Base-by-base conservation (phyloP, 2,329 filamentous ascomycete genomes). In the Pseudocercospora cruenta region DNA sequence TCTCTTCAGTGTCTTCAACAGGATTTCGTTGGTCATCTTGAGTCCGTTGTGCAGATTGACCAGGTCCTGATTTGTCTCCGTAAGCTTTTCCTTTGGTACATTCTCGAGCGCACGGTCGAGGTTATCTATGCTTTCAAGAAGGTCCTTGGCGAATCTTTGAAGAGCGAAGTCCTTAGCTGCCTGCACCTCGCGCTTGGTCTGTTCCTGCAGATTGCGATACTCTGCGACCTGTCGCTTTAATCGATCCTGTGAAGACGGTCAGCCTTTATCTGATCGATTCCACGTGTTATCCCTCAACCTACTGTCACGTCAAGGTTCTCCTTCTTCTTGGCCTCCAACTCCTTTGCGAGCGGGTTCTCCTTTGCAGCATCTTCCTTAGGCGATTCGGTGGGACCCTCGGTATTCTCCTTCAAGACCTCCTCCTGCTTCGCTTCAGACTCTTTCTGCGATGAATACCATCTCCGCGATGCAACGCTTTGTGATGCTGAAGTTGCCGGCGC, bases 151-250 rank as follows among this genome's bases (percentile, higher is more conserved):
- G 82, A 99, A 98, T 73, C 90, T 84, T 79, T 97, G 93, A 76
- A 99, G 95, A 76, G 94, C 95, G 75, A 97, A 99, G 82, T 96
- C 92, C 74, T 90, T 90, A 21, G 94, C 92, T 21, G 87, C 82
- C 81, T 95, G 92, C 79, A 96, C 90, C 73, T 99, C 95, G 77
- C 95, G 93, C 79, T 90, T 87, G 51, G 93, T 96, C 77, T 95
- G 92, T 77, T 97, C 93, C 84, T 98, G 94, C 60, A 99, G 91
- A 83, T 98, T 99, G 79, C 93, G 93, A 87, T 96, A 98, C 76
- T 99, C 95, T 82, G 95, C 95, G 70, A 98, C 89, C 63, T 91
- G 91, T 78, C 95, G 94, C 70, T 97, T 87, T 81, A 93, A 96
- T 84, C 93, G 95, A 82, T 98, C 95, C 95, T 98, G 72, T 47